Percentiles rank a stretch among this genome's conserved stretches.
Evolutionary conservation across 1,284 basidiomycete species (phyloP).

Genomic region (Malassezia dermatis): DNA sequence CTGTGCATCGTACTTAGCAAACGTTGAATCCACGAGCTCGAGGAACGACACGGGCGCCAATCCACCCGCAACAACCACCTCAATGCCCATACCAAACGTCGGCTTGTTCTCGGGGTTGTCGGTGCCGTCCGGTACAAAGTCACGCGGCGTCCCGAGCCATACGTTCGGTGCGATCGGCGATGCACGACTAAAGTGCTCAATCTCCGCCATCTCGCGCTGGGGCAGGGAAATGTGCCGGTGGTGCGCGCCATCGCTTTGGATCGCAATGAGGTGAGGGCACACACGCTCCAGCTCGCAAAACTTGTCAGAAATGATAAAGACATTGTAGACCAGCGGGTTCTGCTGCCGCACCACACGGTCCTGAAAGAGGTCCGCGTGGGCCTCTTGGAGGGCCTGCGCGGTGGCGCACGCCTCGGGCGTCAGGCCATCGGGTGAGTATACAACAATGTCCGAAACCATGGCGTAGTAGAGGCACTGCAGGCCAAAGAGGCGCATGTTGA

Average conservation of each 20-base stretch:
- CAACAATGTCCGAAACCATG: slow-evolving; percentile 73
- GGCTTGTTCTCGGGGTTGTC: slow-evolving; percentile 16
- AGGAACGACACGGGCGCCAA: slow-evolving; percentile 58
- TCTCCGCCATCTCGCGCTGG: slow-evolving; percentile 68
- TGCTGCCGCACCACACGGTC: slow-evolving; percentile 55
- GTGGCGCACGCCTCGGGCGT: slow-evolving; percentile 29
- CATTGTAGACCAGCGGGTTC: slow-evolving; percentile 64
- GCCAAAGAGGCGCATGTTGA: slow-evolving; percentile 30
- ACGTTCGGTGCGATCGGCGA: slow-evolving; percentile 62
- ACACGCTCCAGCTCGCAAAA: slow-evolving; percentile 53
- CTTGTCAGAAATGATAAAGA: slow-evolving; percentile 66
- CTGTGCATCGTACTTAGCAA: background rate
- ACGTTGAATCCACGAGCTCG: slow-evolving; percentile 52
- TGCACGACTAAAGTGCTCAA: slow-evolving; percentile 73
- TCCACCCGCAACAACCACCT: slow-evolving; percentile 67
- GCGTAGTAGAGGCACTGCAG: slow-evolving; percentile 62
- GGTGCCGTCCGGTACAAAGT: slow-evolving; percentile 10
- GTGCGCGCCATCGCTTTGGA: slow-evolving; percentile 51
- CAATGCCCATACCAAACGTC: slow-evolving; percentile 62
- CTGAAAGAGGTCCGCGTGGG: slow-evolving; percentile 29
- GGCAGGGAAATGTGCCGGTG: slow-evolving; percentile 52
- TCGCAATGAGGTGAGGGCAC: slow-evolving; percentile 53
- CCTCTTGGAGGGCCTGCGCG: slow-evolving; percentile 34
- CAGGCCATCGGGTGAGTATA: slow-evolving; percentile 56
- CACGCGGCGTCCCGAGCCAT: slow-evolving; percentile 49